These are phyloP conservation scores for Lasiosphaeria miniovina DNA, from an alignment of 495 filamentous ascomycete genomes.

Conservation along the genomic window DNA sequence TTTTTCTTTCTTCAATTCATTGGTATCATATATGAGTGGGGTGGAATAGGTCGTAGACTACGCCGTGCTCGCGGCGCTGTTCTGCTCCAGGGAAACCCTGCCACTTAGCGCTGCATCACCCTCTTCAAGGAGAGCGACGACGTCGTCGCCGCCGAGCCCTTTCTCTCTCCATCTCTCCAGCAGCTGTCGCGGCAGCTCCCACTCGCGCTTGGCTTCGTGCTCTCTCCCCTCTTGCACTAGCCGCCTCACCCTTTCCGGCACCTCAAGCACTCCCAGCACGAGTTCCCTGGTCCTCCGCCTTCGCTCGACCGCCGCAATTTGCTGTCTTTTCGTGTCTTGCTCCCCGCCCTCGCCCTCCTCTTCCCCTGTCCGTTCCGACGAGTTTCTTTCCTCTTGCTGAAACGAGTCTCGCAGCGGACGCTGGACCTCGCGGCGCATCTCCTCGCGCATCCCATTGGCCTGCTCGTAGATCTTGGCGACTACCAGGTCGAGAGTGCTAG, in stretches of 20 bases:
- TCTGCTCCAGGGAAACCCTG: constrained; percentile 15
- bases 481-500: constrained; percentile 69
- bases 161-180: constrained; percentile 50
- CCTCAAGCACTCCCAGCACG: constrained; percentile 66
- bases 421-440: constrained; percentile 44
- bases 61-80: neutral
- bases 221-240: constrained; percentile 61
- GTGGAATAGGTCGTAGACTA: neutral
- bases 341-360: constrained; percentile 51
- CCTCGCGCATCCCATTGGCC: constrained; percentile 60
- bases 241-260: constrained; percentile 58
- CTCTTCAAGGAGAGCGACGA: constrained; percentile 47
- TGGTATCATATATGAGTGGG: neutral
- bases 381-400: constrained; percentile 3
- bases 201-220: constrained; percentile 58
- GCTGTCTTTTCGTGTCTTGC: constrained; percentile 55
- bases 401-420: constrained; percentile 18
- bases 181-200: constrained; percentile 54
- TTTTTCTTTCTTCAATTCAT: neutral
- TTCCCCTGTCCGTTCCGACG: constrained; percentile 20
- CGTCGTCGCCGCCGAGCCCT: constrained; percentile 49
- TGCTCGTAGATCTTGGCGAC: constrained; percentile 80
- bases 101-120: constrained; percentile 48
- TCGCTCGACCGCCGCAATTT: constrained; percentile 29
- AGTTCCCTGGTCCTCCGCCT: constrained; percentile 60